These are phyloP conservation scores for Arthroderma sp. DNA, from an alignment of 2,329 filamentous ascomycete species.

Conservation along the genomic window DNA sequence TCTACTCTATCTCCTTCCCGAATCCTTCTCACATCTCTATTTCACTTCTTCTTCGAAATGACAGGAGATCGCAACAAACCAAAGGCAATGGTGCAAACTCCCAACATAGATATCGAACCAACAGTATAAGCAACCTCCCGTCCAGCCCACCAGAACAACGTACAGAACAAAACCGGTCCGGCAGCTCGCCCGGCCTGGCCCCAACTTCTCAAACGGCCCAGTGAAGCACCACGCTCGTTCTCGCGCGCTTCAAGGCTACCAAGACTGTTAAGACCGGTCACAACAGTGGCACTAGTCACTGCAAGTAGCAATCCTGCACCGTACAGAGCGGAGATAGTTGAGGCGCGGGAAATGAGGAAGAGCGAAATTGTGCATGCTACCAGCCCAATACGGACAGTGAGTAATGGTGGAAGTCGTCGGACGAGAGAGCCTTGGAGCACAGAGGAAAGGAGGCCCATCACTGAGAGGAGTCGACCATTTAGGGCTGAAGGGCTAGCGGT, in stretches of 20 bases:
- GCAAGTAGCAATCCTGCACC: constrained; percentile 71
- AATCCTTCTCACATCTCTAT: background rate
- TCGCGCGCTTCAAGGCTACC: constrained; percentile 78
- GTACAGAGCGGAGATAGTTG: constrained; percentile 59
- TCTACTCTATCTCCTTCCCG: too few species aligned
- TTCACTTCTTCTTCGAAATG: constrained; percentile 1
- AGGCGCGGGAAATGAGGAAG: constrained; percentile 58
- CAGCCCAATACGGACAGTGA: constrained; percentile 68
- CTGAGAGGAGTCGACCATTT: constrained; percentile 77
- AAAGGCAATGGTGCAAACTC: constrained; percentile 59
- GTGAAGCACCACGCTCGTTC: constrained; percentile 68
- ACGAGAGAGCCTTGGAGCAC: constrained; percentile 90
- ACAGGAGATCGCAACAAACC: constrained; percentile 54
- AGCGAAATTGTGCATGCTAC: constrained; percentile 67
- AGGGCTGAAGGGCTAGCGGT: constrained; percentile 44
- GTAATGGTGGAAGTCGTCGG: constrained; percentile 65
- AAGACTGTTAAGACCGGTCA: constrained; percentile 82
- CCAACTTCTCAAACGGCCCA: constrained; percentile 67
- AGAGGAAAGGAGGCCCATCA: constrained; percentile 80
- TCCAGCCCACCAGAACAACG: constrained; percentile 96
- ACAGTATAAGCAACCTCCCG: constrained; percentile 70
- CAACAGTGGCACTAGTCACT: constrained; percentile 84
- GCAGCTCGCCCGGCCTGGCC: constrained; percentile 80
- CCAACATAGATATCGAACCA: constrained; percentile 67
- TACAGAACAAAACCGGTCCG: constrained; percentile 82